phyloP scores from a whole-genome alignment of 345 rosid species.

The Hypericum perforatum region DNA sequence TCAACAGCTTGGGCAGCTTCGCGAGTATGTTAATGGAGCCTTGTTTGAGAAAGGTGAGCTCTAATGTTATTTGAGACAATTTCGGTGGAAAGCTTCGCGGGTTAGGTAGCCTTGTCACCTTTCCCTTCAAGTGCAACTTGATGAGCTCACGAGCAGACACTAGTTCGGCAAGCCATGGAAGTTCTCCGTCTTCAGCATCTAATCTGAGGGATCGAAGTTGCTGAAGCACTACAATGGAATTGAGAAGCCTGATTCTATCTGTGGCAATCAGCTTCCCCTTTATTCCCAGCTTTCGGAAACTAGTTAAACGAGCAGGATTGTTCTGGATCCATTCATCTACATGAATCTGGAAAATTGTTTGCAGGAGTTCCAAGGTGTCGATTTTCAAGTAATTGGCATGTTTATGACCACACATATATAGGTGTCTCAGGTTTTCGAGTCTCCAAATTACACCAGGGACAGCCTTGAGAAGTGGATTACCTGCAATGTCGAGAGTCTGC shows the following conservation, averaged over 20 bases:
- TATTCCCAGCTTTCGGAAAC: constrained; percentile 16
- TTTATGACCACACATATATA: constrained; percentile 6
- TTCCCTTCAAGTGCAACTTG: constrained; percentile 9
- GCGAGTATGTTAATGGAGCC: constrained; percentile 6
- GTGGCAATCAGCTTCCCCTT: constrained; percentile 13
- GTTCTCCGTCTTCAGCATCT: not conserved
- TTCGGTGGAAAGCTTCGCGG: constrained; percentile 15
- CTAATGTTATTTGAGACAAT: constrained; percentile 9
- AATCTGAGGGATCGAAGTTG: constrained; percentile 13
- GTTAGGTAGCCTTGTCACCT: not conserved
- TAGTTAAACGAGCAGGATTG: constrained; percentile 8
- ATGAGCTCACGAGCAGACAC: constrained; percentile 6
- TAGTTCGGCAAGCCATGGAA: constrained; percentile 1
- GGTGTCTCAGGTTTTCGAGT: constrained; percentile 10
- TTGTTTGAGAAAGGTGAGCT: constrained; percentile 11
- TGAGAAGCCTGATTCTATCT: not conserved
- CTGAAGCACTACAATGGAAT: constrained; percentile 12
- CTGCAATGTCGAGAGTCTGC: constrained; percentile 17
- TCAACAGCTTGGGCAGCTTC: constrained; percentile 12
- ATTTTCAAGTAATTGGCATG: constrained; percentile 9
- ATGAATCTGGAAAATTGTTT: constrained; percentile 12
- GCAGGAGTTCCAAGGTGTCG: constrained; percentile 16
- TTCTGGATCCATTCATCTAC: constrained; percentile 15
- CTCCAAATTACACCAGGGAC: constrained; percentile 15
- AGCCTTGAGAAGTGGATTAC: constrained; percentile 8